phyloP scores from a whole-genome alignment of 2,329 filamentous ascomycete species.

The Aspergillus fumigatus region DNA sequence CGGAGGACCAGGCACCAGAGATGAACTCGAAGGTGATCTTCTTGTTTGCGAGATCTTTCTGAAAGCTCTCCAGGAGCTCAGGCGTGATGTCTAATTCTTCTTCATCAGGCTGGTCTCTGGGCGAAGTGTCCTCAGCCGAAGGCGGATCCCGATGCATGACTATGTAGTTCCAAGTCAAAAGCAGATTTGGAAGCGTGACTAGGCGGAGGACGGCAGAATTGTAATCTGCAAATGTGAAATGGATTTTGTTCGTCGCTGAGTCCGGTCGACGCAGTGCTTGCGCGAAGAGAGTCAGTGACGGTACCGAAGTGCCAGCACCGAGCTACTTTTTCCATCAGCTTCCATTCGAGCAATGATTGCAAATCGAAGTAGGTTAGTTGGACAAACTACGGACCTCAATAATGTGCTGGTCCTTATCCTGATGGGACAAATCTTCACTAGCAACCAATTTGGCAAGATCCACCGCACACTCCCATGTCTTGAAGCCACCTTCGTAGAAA shows the following conservation, averaged over 20 bases:
- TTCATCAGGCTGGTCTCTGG: constrained; percentile 10
- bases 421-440: constrained; percentile 13
- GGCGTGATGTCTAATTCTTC: constrained; percentile 47
- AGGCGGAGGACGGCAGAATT: constrained; percentile 57
- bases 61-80: constrained; percentile 44
- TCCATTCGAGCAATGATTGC: neutral
- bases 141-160: constrained; percentile 7
- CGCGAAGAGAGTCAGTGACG: constrained; percentile 52
- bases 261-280: constrained; percentile 40
- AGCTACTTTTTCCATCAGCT: constrained; percentile 36
- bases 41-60: constrained; percentile 34
- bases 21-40: constrained; percentile 52
- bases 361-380: neutral
- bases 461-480: constrained; percentile 63
- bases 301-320: constrained; percentile 61
- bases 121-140: neutral
- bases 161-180: constrained; percentile 50
- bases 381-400: constrained; percentile 28
- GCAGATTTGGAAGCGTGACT: constrained; percentile 57
- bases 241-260: constrained; percentile 26
- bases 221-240: constrained; percentile 59
- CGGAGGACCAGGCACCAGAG: constrained; percentile 56
- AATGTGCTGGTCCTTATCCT: constrained; percentile 34
- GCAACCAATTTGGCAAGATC: constrained; percentile 49
- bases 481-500: constrained; percentile 64